These are phyloP conservation scores for Clarkia xantiana DNA, from an alignment of 345 rosid species.

Conservation along the genomic window DNA sequence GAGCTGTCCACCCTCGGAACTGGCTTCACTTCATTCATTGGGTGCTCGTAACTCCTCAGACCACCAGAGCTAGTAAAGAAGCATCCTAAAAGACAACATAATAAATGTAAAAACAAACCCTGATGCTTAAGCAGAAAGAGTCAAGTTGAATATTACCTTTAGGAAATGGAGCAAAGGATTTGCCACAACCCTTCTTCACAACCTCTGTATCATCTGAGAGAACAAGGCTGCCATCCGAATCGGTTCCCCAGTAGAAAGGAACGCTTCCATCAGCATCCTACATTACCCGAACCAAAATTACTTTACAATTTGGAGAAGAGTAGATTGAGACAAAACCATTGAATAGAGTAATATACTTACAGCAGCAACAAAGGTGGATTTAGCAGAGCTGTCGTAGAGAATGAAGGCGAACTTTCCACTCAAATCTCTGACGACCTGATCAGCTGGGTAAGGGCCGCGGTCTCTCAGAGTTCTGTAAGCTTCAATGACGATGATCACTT, in stretches of 20 bases:
- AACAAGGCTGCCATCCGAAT: conserved; percentile 69
- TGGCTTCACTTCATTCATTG: conserved; percentile 73
- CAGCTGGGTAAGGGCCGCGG: conserved; percentile 90
- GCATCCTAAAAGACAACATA: conserved; percentile 39
- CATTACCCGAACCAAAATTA: conserved; percentile 1
- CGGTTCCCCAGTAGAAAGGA: conserved; percentile 81
- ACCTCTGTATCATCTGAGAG: conserved; percentile 56
- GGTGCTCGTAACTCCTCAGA: conserved; percentile 82
- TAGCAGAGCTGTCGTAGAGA: conserved; percentile 51
- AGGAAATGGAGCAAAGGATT: conserved; percentile 90
- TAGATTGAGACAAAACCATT: no score
- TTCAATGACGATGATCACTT: conserved; percentile 76
- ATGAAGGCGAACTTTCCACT: conserved; percentile 64
- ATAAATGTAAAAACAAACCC: conserved; percentile 1
- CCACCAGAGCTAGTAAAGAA: conserved; percentile 90
- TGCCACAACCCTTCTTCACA: conserved; percentile 74
- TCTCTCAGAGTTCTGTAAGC: conserved; percentile 89
- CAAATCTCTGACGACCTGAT: conserved; percentile 82
- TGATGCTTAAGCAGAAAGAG: no score
- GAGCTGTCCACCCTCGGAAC: conserved; percentile 92
- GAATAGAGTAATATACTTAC: conserved; percentile 25
- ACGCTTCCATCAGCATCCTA: conserved; percentile 87
- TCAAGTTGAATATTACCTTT: conserved; percentile 35
- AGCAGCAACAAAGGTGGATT: conserved; percentile 47
- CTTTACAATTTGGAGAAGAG: no score